Percentiles rank a stretch among this genome's conserved stretches.
phyloP scores from a whole-genome alignment of 306 rosid genomes.

The Herpetospermum pedunculosum region DNA sequence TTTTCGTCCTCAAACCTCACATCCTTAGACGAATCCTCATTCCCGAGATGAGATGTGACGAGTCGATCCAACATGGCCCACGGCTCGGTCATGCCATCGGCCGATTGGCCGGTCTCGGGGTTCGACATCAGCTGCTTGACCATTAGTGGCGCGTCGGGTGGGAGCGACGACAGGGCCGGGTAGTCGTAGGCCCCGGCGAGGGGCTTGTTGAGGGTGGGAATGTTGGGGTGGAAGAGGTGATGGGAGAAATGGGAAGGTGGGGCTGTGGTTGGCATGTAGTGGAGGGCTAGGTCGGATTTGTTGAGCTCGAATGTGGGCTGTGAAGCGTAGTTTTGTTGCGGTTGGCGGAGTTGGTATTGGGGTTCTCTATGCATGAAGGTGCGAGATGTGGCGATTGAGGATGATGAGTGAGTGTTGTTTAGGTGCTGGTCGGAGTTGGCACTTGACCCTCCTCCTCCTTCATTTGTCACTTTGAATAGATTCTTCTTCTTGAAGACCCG shows the following conservation, averaged over 20 bases:
- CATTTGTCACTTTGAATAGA: conserved; percentile 59
- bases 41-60: conserved; percentile 45
- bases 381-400: conserved; percentile 16
- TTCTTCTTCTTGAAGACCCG: conserved; percentile 94
- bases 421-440: conserved; percentile 41
- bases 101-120: conserved; percentile 39
- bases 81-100: conserved; percentile 35
- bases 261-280: conserved; percentile 14
- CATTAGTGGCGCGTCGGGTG: conserved; percentile 17
- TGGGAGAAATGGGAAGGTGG: conserved; percentile 16
- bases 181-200: conserved; percentile 18
- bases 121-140: conserved; percentile 60
- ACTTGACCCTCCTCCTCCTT: conserved; percentile 13
- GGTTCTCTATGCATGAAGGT: conserved; percentile 47
- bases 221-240: conserved; percentile 46
- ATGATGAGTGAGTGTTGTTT: conserved; percentile 29
- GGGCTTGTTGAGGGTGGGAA: conserved; percentile 19
- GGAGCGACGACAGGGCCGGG: conserved; percentile 16
- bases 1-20: conserved; percentile 40
- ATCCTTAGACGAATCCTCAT: conserved; percentile 40
- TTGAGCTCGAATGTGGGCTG: conserved; percentile 32
- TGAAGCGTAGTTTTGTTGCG: conserved; percentile 31
- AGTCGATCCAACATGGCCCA: conserved; percentile 81
- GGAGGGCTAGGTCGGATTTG: conserved; percentile 42
- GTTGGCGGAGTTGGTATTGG: conserved; percentile 37